Percentiles rank a stretch among this genome's conserved stretches.
Evolutionary conservation across 2,329 filamentous ascomycete species (phyloP).

Genomic region (Penicillium griseofulvum): DNA sequence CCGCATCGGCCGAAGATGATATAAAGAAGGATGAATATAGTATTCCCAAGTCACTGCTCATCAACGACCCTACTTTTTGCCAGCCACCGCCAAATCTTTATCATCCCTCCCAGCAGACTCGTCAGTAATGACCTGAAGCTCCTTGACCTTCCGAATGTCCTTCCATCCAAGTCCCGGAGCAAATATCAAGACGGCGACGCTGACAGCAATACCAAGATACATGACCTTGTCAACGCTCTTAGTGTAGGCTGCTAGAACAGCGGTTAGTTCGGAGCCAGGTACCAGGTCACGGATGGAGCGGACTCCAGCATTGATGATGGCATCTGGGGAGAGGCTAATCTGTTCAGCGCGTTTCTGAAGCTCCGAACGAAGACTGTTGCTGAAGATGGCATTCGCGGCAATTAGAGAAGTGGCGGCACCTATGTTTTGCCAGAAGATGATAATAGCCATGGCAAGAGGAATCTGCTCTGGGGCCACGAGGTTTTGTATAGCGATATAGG

Average conservation of each 20-base stretch:
- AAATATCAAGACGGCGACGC: slow-evolving; percentile 21
- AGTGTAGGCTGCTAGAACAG: slow-evolving; percentile 28
- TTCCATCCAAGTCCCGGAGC: slow-evolving; percentile 30
- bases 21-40: neutral
- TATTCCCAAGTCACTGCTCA: neutral
- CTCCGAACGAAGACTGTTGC: slow-evolving; percentile 22
- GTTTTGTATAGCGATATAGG: slow-evolving; percentile 29
- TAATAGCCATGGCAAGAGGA: slow-evolving; percentile 27
- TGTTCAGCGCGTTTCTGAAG: slow-evolving; percentile 15
- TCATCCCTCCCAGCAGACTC: neutral
- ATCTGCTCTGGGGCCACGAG: slow-evolving; percentile 24
- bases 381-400: slow-evolving; percentile 29
- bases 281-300: slow-evolving; percentile 24
- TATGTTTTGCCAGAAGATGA: slow-evolving; percentile 36
- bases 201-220: slow-evolving; percentile 29
- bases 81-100: neutral
- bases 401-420: slow-evolving; percentile 31
- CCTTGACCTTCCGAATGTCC: slow-evolving; percentile 27
- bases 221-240: slow-evolving; percentile 29
- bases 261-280: slow-evolving; percentile 22
- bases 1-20: too few relatives aligned
- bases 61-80: neutral
- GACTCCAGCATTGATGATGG: slow-evolving; percentile 26
- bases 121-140: slow-evolving; percentile 14
- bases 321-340: slow-evolving; percentile 18